A percentile compares a stretch with the other conserved stretches of the same genome.
Evolutionary conservation across 2,329 filamentous ascomycete species (phyloP).

Genomic region (Aspergillus jensenii): DNA sequence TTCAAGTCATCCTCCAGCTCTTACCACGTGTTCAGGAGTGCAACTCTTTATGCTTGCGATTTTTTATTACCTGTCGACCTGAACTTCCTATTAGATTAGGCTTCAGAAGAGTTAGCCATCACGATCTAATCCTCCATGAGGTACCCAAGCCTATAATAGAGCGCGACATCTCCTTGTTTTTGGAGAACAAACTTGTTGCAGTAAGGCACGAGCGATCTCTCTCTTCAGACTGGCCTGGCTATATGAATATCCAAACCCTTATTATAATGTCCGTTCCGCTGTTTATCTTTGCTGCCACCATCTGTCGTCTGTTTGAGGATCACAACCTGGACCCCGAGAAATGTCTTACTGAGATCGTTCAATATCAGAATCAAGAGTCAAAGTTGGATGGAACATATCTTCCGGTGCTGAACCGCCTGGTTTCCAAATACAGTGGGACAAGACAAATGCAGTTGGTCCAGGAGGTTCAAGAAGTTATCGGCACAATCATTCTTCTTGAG

Average conservation of each 20-base stretch:
- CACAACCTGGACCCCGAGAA: background rate
- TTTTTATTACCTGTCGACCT: background rate
- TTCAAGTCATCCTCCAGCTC: background rate
- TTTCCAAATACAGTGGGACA: background rate
- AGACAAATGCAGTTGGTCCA: background rate
- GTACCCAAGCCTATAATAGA: background rate
- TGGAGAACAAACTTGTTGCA: background rate
- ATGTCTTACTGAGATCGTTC: background rate
- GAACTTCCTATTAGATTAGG: background rate
- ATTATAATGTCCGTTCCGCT: background rate
- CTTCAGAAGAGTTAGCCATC: background rate
- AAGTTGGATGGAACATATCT: background rate
- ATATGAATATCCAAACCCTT: background rate
- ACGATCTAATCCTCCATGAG: background rate
- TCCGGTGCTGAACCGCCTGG: background rate
- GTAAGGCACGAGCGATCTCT: background rate
- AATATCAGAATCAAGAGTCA: background rate
- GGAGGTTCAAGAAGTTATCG: background rate
- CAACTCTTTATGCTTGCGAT: background rate
- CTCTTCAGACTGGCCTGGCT: background rate
- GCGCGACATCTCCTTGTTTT: background rate
- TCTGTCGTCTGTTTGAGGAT: background rate
- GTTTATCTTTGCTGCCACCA: constrained; percentile 1
- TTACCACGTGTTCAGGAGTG: background rate
- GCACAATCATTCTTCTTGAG: background rate